Percentiles rank a stretch among this genome's conserved stretches.
phyloP scores from a whole-genome alignment of 805 yeast species.

The Sugiyamaella marilandica region DNA sequence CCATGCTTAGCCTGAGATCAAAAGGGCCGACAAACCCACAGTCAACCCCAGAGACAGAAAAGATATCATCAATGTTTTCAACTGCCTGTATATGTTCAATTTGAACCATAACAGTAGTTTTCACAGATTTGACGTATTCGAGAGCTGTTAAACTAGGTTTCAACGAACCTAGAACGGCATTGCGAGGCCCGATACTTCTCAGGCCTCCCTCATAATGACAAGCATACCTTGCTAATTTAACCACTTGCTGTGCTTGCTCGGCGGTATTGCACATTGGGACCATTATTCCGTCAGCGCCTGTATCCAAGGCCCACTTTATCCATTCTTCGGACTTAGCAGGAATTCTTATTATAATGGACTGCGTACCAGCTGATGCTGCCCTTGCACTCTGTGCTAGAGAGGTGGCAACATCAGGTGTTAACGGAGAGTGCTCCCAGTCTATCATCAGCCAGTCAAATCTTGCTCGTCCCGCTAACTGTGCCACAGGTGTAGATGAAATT shows the following conservation, averaged over 20 bases:
- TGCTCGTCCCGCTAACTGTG: conserved; percentile 5
- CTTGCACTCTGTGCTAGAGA: conserved; percentile 3
- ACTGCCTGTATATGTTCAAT: conserved; percentile 5
- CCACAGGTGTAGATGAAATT: conserved; percentile 1
- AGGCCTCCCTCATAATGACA: conserved; percentile 3
- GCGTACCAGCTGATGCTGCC: conserved; percentile 5
- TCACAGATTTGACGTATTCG: conserved; percentile 6
- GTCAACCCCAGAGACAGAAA: conserved; percentile 6
- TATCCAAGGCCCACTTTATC: conserved; percentile 8
- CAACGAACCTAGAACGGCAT: conserved; percentile 7
- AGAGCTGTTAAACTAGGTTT: conserved; percentile 3
- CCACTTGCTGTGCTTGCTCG: conserved; percentile 5
- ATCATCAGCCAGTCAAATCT: conserved; percentile 9
- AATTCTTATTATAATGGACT: conserved; percentile 4
- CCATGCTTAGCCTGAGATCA: conserved; percentile 7
- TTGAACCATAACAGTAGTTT: conserved; percentile 8
- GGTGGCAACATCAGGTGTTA: conserved; percentile 1
- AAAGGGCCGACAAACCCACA: conserved; percentile 8
- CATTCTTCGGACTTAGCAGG: conserved; percentile 10
- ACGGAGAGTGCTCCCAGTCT: conserved; percentile 10
- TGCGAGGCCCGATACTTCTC: conserved; percentile 7
- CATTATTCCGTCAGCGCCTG: conserved; percentile 9
- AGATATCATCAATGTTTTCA: conserved; percentile 6
- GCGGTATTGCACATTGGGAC: conserved; percentile 8
- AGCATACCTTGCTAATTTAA: conserved; percentile 8